phyloP scores from a whole-genome alignment of 23 red algal species.

The Agarophyton chilense region DNA sequence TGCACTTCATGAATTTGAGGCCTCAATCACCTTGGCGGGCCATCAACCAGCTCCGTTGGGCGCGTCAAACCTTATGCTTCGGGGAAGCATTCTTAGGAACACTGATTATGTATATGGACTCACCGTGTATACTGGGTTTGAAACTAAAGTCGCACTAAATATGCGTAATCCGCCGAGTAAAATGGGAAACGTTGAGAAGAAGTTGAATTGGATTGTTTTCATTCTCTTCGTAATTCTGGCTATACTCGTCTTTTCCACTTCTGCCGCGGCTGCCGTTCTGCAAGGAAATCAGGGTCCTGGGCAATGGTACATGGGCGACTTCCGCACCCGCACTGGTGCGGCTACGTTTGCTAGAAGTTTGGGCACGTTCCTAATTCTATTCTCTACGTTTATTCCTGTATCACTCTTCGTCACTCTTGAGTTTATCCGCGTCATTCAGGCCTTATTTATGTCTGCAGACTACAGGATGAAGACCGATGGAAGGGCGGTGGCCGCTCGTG shows the following conservation, averaged over 20 bases:
- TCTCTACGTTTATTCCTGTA: conserved; percentile 87
- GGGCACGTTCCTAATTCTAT: conserved; percentile 89
- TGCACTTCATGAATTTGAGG: conserved; percentile 64
- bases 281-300: conserved; percentile 54
- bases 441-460: conserved; percentile 84
- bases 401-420: conserved; percentile 90
- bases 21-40: conserved; percentile 40
- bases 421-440: conserved; percentile 88
- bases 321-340: not conserved
- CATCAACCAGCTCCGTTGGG: conserved; percentile 51
- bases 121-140: conserved; percentile 82
- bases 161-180: conserved; percentile 86
- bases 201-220: conserved; percentile 86
- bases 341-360: conserved; percentile 21
- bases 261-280: conserved; percentile 45
- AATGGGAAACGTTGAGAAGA: conserved; percentile 79
- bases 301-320: conserved; percentile 85
- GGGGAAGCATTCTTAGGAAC: conserved; percentile 85
- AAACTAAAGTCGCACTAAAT: conserved; percentile 88
- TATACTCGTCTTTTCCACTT: conserved; percentile 55
- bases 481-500: conserved; percentile 45
- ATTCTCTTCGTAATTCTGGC: conserved; percentile 80
- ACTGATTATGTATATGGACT: conserved; percentile 84
- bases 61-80: conserved; percentile 73
- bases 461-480: conserved; percentile 72